Conservation (phyloP, 306 rosid genomes). For the Sophora flavescens region DNA sequence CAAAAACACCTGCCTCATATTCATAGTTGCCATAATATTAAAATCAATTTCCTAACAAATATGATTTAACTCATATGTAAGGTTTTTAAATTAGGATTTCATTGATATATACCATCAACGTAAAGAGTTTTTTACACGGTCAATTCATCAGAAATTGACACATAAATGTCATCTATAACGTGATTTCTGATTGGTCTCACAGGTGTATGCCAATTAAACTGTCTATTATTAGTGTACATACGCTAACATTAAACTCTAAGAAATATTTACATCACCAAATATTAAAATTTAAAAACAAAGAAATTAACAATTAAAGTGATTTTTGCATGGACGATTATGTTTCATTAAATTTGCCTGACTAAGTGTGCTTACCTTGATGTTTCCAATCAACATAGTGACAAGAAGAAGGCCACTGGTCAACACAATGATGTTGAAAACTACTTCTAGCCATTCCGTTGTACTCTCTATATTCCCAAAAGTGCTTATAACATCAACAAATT, state of each 20-base stretch:
- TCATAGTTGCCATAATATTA: not conserved
- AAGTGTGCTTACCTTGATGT: slow-evolving; percentile 68
- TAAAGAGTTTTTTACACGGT: too few relatives aligned
- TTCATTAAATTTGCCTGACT: too few relatives aligned
- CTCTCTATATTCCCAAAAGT: slow-evolving; percentile 94
- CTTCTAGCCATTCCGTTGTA: slow-evolving; percentile 95
- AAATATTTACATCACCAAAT: not conserved
- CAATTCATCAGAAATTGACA: too few relatives aligned
- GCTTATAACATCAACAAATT: slow-evolving; percentile 51
- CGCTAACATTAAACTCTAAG: too few relatives aligned
- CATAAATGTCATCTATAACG: too few relatives aligned
- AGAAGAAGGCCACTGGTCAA: slow-evolving; percentile 92
- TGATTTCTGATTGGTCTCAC: too few relatives aligned
- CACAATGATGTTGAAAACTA: slow-evolving; percentile 86
- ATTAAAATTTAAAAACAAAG: too few relatives aligned
- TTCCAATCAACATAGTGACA: slow-evolving; percentile 96
- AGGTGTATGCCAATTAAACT: too few relatives aligned
- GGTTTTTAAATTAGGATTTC: too few relatives aligned
- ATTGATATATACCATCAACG: too few relatives aligned
- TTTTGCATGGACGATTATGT: not conserved
- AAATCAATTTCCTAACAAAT: not conserved
- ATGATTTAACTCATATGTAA: too few relatives aligned
- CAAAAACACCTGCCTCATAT: slow-evolving; percentile 70
- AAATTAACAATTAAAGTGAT: not conserved
- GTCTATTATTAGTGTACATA: too few relatives aligned